A percentile compares a stretch with the other conserved stretches of the same genome.
Conservation (phyloP, 2,329 filamentous ascomycete species). For the Colletotrichum tabaci region DNA sequence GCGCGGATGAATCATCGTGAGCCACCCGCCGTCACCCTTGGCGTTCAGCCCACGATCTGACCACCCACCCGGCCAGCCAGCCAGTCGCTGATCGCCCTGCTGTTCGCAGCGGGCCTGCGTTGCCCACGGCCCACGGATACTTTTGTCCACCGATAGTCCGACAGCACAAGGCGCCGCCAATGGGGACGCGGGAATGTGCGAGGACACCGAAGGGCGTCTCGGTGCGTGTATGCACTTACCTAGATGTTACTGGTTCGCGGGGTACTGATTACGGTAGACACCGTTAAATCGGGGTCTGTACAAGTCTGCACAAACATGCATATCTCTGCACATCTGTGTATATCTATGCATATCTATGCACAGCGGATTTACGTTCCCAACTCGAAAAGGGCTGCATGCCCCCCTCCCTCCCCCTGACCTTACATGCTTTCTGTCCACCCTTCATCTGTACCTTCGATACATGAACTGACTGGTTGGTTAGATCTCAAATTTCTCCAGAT, state of each 20-base stretch:
- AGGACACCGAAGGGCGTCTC: background rate
- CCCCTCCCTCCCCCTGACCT: no score
- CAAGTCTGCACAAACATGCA: no score
- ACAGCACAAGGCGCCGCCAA: background rate
- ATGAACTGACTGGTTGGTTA: no score
- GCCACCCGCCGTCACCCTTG: slow-evolving; percentile 20
- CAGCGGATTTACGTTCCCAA: no score
- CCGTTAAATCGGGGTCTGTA: no score
- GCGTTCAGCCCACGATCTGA: slow-evolving; percentile 5
- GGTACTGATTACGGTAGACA: background rate
- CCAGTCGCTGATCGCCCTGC: background rate
- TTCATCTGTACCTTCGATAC: no score
- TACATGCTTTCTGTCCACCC: no score
- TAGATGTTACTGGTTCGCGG: no score
- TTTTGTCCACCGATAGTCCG: background rate
- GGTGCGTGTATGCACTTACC: background rate
- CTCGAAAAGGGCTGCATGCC: no score
- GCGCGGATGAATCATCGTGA: slow-evolving; percentile 42
- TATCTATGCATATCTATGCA: no score
- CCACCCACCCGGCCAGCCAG: slow-evolving; percentile 1
- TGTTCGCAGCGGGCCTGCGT: background rate
- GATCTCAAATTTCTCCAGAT: no score
- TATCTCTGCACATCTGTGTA: no score
- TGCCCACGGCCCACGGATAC: background rate
- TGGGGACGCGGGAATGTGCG: background rate